Conservation (phyloP, 371 early-diverging fungal species). For the Mucor plumbeus region DNA sequence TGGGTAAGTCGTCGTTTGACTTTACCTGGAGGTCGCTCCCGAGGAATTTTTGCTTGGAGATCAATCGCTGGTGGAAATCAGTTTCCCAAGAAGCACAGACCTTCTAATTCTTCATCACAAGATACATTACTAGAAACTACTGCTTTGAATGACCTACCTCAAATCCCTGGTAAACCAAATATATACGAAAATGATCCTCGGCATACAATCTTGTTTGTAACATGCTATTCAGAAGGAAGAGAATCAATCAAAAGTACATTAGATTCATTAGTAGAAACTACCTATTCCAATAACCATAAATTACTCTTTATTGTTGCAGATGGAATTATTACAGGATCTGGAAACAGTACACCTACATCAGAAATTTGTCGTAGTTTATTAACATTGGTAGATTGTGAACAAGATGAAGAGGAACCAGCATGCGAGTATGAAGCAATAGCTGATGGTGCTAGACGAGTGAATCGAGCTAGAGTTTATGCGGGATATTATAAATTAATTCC, state of each 20-base stretch:
- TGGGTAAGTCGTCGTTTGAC: constrained; percentile 72
- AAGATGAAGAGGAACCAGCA: constrained; percentile 57
- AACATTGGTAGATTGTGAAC: constrained; percentile 41
- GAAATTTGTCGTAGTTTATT: constrained; percentile 74
- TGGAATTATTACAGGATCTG: constrained; percentile 84
- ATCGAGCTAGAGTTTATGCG: constrained; percentile 90
- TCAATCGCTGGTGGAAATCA: constrained; percentile 27
- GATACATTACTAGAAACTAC: constrained; percentile 21
- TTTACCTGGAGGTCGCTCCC: constrained; percentile 38
- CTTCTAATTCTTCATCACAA: constrained; percentile 12
- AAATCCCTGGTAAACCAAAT: neutral
- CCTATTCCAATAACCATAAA: constrained; percentile 89
- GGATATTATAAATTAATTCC: constrained; percentile 84
- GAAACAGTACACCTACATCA: constrained; percentile 78
- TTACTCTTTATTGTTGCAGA: constrained; percentile 91
- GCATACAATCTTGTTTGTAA: constrained; percentile 71
- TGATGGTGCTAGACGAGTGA: constrained; percentile 82
- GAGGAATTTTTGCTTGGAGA: constrained; percentile 19
- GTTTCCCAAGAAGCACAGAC: constrained; percentile 27
- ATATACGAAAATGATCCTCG: constrained; percentile 6
- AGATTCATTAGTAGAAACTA: constrained; percentile 88
- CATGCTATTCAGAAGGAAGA: constrained; percentile 93
- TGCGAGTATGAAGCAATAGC: constrained; percentile 84
- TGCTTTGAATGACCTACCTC: neutral
- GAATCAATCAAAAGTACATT: constrained; percentile 87